A percentile compares a stretch with the other conserved stretches of the same genome.
These are phyloP conservation scores for Cyberlindnera xishuangbannaensis DNA, from an alignment of 805 yeast genomes.

Conservation along the genomic window DNA sequence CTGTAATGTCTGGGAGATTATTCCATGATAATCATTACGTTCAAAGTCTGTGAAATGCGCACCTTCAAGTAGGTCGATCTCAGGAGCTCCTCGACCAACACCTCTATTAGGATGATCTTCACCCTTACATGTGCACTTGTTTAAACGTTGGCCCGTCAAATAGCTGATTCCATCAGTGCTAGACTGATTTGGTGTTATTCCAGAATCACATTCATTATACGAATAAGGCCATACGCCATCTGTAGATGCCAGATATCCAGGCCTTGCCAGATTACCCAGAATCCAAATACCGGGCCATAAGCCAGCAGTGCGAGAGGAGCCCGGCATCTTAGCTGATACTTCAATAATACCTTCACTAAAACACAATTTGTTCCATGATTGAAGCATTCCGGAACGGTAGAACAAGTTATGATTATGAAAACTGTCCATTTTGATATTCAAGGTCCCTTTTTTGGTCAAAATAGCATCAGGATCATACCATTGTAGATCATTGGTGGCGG, in stretches of 20 bases:
- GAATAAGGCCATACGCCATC: slow-evolving; percentile 50
- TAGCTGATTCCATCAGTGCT: slow-evolving; percentile 42
- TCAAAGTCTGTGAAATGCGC: slow-evolving; percentile 29
- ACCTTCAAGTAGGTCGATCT: slow-evolving; percentile 45
- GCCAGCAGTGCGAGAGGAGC: slow-evolving; percentile 36
- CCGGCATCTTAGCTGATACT: slow-evolving; percentile 37
- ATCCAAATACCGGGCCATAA: slow-evolving; percentile 50
- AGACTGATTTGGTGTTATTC: slow-evolving; percentile 44
- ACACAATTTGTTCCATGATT: slow-evolving; percentile 43
- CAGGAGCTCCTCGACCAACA: slow-evolving; percentile 46
- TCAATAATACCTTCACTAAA: slow-evolving; percentile 40
- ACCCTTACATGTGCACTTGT: slow-evolving; percentile 38
- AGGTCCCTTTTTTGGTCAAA: slow-evolving; percentile 36
- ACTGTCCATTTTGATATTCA: slow-evolving; percentile 36
- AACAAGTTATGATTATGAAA: slow-evolving; percentile 36
- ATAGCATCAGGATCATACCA: slow-evolving; percentile 49
- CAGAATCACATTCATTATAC: slow-evolving; percentile 43
- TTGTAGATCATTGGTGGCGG: slow-evolving; percentile 43
- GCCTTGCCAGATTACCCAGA: slow-evolving; percentile 44
- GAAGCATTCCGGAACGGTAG: slow-evolving; percentile 44
- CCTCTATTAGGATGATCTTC: slow-evolving; percentile 44
- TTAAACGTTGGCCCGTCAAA: slow-evolving; percentile 40
- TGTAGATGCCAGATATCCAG: slow-evolving; percentile 41
- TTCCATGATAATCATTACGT: slow-evolving; percentile 29
- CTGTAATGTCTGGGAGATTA: slow-evolving; percentile 46